Evolutionary conservation across 805 yeast genomes (phyloP).

Genomic region (Blastobotrys mokoenaii): DNA sequence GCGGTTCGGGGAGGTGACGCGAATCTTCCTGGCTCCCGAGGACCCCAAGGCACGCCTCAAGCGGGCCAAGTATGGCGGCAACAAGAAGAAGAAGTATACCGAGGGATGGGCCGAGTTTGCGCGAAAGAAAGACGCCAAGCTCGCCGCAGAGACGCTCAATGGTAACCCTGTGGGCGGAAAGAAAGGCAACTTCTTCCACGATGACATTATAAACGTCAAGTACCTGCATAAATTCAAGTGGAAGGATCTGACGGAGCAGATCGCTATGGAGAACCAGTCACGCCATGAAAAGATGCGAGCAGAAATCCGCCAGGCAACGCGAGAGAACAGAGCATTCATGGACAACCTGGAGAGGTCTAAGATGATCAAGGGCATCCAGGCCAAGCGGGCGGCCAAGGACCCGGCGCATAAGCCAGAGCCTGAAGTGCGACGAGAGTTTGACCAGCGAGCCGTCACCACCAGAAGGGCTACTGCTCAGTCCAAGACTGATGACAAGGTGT

Average conservation of each 20-base stretch:
- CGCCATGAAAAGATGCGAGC: slow-evolving; percentile 82
- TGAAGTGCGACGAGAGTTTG: slow-evolving; percentile 50
- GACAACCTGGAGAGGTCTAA: slow-evolving; percentile 80
- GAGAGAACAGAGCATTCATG: slow-evolving; percentile 75
- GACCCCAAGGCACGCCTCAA: slow-evolving; percentile 52
- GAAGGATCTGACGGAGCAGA: slow-evolving; percentile 89
- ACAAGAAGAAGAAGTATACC: slow-evolving; percentile 74
- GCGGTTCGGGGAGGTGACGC: slow-evolving; percentile 80
- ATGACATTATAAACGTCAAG: slow-evolving; percentile 85
- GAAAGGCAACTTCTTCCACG: slow-evolving; percentile 84
- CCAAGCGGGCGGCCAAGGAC: slow-evolving; percentile 35
- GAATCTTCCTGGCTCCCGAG: slow-evolving; percentile 83
- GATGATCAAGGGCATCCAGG: slow-evolving; percentile 61
- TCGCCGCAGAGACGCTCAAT: slow-evolving; percentile 78
- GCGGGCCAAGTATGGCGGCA: slow-evolving; percentile 82
- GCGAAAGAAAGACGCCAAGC: slow-evolving; percentile 76
- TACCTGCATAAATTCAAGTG: slow-evolving; percentile 90
- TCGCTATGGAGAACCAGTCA: slow-evolving; percentile 80
- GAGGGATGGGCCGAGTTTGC: slow-evolving; percentile 97
- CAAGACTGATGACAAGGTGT: slow-evolving; percentile 15
- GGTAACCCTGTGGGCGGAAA: slow-evolving; percentile 89
- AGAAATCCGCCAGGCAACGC: slow-evolving; percentile 82
- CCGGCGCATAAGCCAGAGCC: slow-evolving; percentile 10
- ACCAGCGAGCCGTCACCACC: slow-evolving; percentile 61
- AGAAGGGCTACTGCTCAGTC: slow-evolving; percentile 56